These are phyloP conservation scores for Ceratobasidium sp. DNA, from an alignment of 1,284 basidiomycete genomes.

Conservation along the genomic window DNA sequence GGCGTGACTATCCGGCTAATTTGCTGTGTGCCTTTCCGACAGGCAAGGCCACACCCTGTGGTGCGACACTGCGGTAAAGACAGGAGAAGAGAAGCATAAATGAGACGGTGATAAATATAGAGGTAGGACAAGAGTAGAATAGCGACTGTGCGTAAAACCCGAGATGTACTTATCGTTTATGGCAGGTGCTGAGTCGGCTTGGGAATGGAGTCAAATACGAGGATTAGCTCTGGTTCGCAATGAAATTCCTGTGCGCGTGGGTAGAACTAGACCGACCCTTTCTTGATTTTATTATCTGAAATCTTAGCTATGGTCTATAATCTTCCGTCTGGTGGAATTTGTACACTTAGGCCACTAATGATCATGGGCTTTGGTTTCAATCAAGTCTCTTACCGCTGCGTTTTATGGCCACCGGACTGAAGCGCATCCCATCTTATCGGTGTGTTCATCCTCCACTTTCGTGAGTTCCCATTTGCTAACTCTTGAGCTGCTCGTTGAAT, in stretches of 20 bases:
- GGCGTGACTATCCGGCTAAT: no score
- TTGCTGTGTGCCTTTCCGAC: no score
- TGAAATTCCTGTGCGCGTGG: slow-evolving; percentile 41
- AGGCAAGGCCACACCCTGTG: no score
- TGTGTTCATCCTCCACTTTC: slow-evolving; percentile 54
- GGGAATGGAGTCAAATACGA: slow-evolving; percentile 55
- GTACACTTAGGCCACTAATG: slow-evolving; percentile 52
- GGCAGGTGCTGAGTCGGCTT: slow-evolving; percentile 50
- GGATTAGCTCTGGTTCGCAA: slow-evolving; percentile 52
- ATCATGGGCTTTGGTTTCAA: slow-evolving; percentile 48
- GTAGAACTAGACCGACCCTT: no score
- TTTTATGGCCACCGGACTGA: not conserved
- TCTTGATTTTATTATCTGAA: no score
- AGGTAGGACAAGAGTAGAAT: no score
- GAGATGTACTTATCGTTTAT: not conserved
- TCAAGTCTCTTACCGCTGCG: slow-evolving; percentile 4
- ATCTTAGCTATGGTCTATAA: slow-evolving; percentile 42
- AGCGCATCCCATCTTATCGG: slow-evolving; percentile 3
- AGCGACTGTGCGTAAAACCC: no score
- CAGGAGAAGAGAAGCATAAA: no score
- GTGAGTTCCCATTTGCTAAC: slow-evolving; percentile 10
- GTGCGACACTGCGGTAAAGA: no score
- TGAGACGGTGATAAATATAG: no score
- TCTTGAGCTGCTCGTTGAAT: no score
- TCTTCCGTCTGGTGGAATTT: slow-evolving; percentile 53